Conservation (phyloP, 176 grass and related monocot genomes). For the Ampelocalamus luodianensis region DNA sequence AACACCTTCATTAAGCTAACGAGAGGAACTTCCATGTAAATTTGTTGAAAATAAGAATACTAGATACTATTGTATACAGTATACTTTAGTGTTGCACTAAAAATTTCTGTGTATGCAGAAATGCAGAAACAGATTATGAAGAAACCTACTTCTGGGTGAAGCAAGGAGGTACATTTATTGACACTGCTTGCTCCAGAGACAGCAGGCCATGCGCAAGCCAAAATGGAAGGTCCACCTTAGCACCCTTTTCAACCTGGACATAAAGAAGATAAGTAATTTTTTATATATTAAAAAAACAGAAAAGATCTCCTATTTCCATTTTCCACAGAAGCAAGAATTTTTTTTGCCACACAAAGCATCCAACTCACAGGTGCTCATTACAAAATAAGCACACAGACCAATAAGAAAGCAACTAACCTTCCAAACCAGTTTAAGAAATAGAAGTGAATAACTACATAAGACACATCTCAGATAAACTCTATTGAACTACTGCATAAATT, state of each 20-base stretch:
- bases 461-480: conserved; percentile 13
- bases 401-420: neutral
- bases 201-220: conserved; percentile 84
- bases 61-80: neutral
- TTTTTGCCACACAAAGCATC: neutral
- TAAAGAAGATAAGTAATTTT: conserved; percentile 17
- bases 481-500: neutral
- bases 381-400: neutral
- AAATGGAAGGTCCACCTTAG: conserved; percentile 85
- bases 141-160: conserved; percentile 79
- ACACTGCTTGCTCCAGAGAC: conserved; percentile 66
- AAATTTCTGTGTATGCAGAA: neutral
- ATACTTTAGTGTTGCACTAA: neutral
- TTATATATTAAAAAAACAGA: neutral
- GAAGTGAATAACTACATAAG: neutral
- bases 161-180: conserved; percentile 68
- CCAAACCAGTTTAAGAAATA: neutral
- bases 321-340: neutral
- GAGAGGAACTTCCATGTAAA: neutral
- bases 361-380: neutral
- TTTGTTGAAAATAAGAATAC: neutral
- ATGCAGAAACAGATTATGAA: conserved; percentile 21
- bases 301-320: neutral
- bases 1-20: neutral
- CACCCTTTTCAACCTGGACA: conserved; percentile 81